A percentile compares a stretch with the other conserved stretches of the same genome.
Evolutionary conservation across 108 stramenopile species (phyloP).

Genomic region (Craspedostauros australis): DNA sequence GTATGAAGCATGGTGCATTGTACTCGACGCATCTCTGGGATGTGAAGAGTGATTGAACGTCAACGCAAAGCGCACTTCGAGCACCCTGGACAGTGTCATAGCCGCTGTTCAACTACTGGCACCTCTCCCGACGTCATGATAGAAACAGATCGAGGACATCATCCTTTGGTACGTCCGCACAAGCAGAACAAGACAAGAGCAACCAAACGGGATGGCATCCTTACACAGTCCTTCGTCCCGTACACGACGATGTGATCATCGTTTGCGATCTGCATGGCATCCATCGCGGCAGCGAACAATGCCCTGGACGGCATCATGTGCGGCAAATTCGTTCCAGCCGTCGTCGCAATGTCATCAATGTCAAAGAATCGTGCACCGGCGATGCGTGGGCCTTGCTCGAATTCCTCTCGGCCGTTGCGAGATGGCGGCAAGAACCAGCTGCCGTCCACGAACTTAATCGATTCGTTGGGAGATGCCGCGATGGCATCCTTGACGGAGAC

Average conservation of each 20-base stretch:
- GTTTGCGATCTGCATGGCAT: constrained; percentile 48
- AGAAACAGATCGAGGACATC: too few species aligned
- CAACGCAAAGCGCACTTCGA: too few species aligned
- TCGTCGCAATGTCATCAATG: constrained; percentile 56
- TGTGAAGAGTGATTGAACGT: too few species aligned
- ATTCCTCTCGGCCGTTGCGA: constrained; percentile 42
- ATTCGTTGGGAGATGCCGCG: neutral
- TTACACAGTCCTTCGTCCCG: constrained; percentile 36
- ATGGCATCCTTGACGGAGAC: constrained; percentile 24
- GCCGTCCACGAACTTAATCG: constrained; percentile 41
- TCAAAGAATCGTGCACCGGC: constrained; percentile 48
- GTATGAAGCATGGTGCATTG: too few species aligned
- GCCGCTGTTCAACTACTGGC: too few species aligned
- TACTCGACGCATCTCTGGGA: too few species aligned
- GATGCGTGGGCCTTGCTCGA: constrained; percentile 51
- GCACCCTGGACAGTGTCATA: too few species aligned
- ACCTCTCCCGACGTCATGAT: too few species aligned
- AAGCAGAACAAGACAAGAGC: too few species aligned
- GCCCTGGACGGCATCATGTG: constrained; percentile 75
- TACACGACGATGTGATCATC: constrained; percentile 62
- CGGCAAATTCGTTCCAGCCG: constrained; percentile 24
- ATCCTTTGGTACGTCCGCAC: too few species aligned
- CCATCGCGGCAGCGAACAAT: constrained; percentile 63
- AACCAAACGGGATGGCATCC: neutral
- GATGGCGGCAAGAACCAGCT: constrained; percentile 31